Conservation (phyloP, 495 filamentous ascomycete species). For the Aspergillus asperescens region DNA sequence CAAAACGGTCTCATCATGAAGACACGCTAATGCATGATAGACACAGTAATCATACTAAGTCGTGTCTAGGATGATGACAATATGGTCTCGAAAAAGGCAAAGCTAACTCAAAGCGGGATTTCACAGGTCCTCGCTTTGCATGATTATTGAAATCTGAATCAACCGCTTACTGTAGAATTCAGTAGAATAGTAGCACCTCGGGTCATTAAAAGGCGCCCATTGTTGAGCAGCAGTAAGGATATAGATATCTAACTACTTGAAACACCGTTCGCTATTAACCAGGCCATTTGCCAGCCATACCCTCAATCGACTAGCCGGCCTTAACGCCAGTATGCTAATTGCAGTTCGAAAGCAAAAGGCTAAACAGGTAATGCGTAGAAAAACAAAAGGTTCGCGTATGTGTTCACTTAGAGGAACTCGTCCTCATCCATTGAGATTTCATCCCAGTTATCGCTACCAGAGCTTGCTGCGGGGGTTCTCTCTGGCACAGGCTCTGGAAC, state of each 20-base stretch:
- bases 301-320: not conserved
- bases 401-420: constrained; percentile 26
- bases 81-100: too few species aligned
- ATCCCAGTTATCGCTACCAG: not conserved
- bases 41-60: too few species aligned
- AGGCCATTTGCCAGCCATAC: not conserved
- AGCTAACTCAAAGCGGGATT: too few species aligned
- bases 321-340: not conserved
- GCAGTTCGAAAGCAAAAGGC: not conserved
- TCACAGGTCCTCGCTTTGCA: too few species aligned
- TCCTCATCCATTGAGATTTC: constrained; percentile 33
- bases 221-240: not conserved
- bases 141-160: too few species aligned
- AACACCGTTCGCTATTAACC: not conserved
- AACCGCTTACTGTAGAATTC: too few species aligned
- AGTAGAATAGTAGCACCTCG: too few species aligned
- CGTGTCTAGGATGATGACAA: too few species aligned
- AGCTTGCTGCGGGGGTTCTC: not conserved
- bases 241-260: not conserved
- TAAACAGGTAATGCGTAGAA: not conserved
- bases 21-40: too few species aligned
- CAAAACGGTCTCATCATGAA: too few species aligned
- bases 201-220: too few species aligned
- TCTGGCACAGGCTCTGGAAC: constrained; percentile 12
- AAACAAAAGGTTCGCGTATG: not conserved